phyloP scores from a whole-genome alignment of 805 yeast genomes.

The Hyphopichia homilentoma region DNA sequence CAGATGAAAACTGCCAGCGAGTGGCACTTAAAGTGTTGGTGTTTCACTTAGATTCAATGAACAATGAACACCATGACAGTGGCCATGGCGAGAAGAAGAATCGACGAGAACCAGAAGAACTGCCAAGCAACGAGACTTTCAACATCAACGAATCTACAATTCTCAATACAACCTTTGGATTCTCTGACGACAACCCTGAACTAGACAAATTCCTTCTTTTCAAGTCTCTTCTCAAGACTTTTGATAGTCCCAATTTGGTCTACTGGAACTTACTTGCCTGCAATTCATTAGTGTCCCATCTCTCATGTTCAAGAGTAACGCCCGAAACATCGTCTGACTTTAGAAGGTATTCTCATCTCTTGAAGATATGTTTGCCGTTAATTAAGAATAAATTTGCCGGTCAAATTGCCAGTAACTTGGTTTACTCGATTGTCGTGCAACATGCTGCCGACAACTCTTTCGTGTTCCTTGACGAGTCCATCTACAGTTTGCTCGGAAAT shows the following conservation, averaged over 20 bases:
- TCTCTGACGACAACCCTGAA: slow-evolving; percentile 4
- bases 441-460: slow-evolving; percentile 8
- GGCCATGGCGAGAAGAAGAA: neutral
- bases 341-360: slow-evolving; percentile 8
- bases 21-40: slow-evolving; percentile 14
- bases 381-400: slow-evolving; percentile 26
- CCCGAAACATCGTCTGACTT: neutral
- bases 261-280: slow-evolving; percentile 24
- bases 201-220: slow-evolving; percentile 10
- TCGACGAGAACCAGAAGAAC: no score
- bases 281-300: slow-evolving; percentile 10
- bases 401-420: slow-evolving; percentile 28
- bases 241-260: slow-evolving; percentile 16
- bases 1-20: slow-evolving; percentile 9
- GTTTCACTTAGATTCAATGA: slow-evolving; percentile 13
- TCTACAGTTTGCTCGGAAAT: slow-evolving; percentile 46
- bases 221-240: slow-evolving; percentile 13
- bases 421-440: slow-evolving; percentile 12
- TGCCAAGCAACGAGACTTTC: neutral
- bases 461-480: slow-evolving; percentile 31
- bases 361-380: slow-evolving; percentile 34
- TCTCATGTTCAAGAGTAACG: neutral
- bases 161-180: slow-evolving; percentile 8
- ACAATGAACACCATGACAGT: neutral
- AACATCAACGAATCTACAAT: slow-evolving; percentile 4